Conservation (phyloP, 2,329 filamentous ascomycete species). For the Hysterium pulicare region DNA sequence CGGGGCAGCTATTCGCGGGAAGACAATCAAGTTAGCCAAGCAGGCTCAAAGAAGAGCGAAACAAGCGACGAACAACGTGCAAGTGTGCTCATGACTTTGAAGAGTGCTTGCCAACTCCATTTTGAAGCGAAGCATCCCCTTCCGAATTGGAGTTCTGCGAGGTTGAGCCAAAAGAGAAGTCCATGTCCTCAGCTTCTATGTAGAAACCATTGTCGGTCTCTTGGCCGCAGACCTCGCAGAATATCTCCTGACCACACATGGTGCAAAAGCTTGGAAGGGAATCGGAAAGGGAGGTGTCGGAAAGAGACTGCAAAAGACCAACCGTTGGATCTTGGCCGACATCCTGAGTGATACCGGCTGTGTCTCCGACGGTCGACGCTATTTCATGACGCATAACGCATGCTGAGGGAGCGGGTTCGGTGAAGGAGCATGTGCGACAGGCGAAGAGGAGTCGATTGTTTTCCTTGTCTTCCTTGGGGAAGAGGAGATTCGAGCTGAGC, state of each 20-base stretch:
- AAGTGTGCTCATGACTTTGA: slow-evolving; percentile 28
- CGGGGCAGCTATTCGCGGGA: slow-evolving; percentile 72
- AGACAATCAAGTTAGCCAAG: slow-evolving; percentile 28
- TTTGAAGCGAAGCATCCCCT: slow-evolving; percentile 15
- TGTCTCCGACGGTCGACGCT: slow-evolving; percentile 87
- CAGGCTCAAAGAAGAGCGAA: slow-evolving; percentile 33
- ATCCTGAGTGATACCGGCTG: slow-evolving; percentile 94
- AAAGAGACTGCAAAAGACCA: slow-evolving; percentile 54
- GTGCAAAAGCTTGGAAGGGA: slow-evolving; percentile 50
- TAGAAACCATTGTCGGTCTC: slow-evolving; percentile 43
- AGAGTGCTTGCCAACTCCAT: slow-evolving; percentile 28
- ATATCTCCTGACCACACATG: slow-evolving; percentile 56
- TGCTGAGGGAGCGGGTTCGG: slow-evolving; percentile 77
- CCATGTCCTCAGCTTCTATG: slow-evolving; percentile 43
- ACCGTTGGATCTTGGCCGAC: slow-evolving; percentile 98
- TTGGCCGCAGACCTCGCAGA: slow-evolving; percentile 52
- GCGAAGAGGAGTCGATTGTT: slow-evolving; percentile 87
- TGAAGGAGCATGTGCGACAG: slow-evolving; percentile 92
- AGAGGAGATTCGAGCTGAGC: slow-evolving; percentile 85
- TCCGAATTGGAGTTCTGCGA: slow-evolving; percentile 5
- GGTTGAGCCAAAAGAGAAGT: slow-evolving; percentile 11
- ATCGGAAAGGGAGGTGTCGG: slow-evolving; percentile 23
- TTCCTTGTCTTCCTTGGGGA: slow-evolving; percentile 88
- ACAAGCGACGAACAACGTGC: slow-evolving; percentile 30
- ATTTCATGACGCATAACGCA: slow-evolving; percentile 96